Evolutionary conservation across 306 rosid species (phyloP).

Genomic region (Lathyrus oleraceus): DNA sequence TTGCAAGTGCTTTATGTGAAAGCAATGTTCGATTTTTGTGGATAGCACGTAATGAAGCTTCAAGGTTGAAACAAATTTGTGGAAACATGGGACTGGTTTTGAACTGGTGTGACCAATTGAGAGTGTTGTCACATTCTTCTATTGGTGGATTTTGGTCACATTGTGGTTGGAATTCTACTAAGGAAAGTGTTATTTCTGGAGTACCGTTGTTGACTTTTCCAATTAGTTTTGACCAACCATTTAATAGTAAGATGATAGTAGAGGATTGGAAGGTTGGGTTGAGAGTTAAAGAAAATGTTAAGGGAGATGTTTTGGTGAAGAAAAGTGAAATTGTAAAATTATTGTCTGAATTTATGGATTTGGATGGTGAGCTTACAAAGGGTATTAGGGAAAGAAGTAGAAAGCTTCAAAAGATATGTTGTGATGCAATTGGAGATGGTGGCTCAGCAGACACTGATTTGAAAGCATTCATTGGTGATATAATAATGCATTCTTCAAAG

Average conservation of each 20-base stretch:
- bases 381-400: constrained; percentile 29
- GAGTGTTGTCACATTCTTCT: constrained; percentile 43
- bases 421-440: constrained; percentile 36
- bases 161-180: constrained; percentile 59
- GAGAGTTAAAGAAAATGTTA: constrained; percentile 35
- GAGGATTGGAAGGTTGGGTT: constrained; percentile 52
- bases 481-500: not conserved
- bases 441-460: constrained; percentile 44
- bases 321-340: constrained; percentile 41
- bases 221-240: constrained; percentile 42
- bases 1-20: constrained; percentile 27
- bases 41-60: constrained; percentile 35
- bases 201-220: constrained; percentile 49
- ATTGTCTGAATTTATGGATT: constrained; percentile 38
- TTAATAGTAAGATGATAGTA: constrained; percentile 45
- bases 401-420: constrained; percentile 29
- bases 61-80: constrained; percentile 30
- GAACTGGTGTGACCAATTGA: constrained; percentile 60
- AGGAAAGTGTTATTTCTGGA: constrained; percentile 48
- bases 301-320: constrained; percentile 6
- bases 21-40: constrained; percentile 40
- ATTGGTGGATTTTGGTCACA: constrained; percentile 58
- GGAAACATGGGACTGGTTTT: constrained; percentile 40
- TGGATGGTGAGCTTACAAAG: constrained; percentile 8
- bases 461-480: constrained; percentile 35